Conservation (phyloP, 305 asterid species). For the Rubia peregrina region DNA sequence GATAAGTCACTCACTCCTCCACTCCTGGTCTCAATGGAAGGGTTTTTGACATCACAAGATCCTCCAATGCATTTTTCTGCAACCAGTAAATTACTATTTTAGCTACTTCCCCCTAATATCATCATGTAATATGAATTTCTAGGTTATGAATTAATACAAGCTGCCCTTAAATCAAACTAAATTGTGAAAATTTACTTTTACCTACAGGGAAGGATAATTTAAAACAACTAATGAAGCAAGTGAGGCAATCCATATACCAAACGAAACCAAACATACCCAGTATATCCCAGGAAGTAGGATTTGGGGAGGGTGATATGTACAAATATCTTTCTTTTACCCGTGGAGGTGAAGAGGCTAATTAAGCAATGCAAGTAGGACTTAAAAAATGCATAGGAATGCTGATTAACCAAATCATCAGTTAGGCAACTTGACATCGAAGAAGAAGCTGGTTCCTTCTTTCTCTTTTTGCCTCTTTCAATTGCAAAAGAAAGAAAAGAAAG, state of each 20-base stretch:
- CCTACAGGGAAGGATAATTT: not conserved
- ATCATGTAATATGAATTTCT: not conserved
- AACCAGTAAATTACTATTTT: constrained; percentile 24
- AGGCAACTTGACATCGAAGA: not conserved
- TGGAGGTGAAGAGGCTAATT: not conserved
- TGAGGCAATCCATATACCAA: not conserved
- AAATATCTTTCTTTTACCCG: not conserved
- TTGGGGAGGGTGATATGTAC: not conserved
- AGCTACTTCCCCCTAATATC: not conserved
- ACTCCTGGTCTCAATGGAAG: constrained; percentile 76
- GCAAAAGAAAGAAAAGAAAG: not conserved
- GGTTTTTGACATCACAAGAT: constrained; percentile 59
- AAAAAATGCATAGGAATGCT: not conserved
- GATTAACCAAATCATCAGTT: not conserved
- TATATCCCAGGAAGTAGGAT: not conserved
- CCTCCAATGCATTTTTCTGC: constrained; percentile 86
- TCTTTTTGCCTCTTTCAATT: not conserved
- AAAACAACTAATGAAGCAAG: not conserved
- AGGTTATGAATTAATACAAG: not conserved
- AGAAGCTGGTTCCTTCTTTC: not conserved
- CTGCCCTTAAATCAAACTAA: not conserved
- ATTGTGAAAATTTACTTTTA: not conserved
- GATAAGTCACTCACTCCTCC: constrained; percentile 55
- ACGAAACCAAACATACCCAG: not conserved
- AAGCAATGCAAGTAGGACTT: not conserved